Evolutionary conservation across 1,139 yeast species (phyloP), one percentile per base, ranked within the genome.

Genomic region (Protomyces arabidopsidicola): DNA sequence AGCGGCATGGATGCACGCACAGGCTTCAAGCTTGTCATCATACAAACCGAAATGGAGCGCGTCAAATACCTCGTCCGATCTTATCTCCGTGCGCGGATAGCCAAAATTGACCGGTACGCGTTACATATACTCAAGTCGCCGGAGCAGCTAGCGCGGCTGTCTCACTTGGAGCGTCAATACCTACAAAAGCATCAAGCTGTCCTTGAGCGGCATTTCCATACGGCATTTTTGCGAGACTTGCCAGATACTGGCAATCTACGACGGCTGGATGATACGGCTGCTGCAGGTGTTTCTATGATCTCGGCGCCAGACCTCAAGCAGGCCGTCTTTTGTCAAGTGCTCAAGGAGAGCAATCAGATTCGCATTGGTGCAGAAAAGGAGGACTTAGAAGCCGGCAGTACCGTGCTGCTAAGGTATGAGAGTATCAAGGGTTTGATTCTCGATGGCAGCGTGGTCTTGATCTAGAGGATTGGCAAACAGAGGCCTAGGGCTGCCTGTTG

Each of bases 1-100:
- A 60, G 42, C 20, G 59, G 45, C n/a, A 38, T 39, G 14, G 63
- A 60, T 12, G 56, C 31, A 22, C 42, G 55, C 20, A 57, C 60
- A 8, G 53, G 45, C 36, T 76, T 93, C 65, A 87, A 87, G 66
- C 77, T 91, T 53, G 83, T 93, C 79, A 82, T 95, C 20, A 85
- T 91, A 67, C 98, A 93, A 72, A 87, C 96, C 2, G 98, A 93
- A 71, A 80, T 93, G 34, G 98, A 93, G 71, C 77, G 98, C 65
- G 82, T 90, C 57, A 90, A 87, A 70, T 93, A 86, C 72, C 76
- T 93, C 53, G 79, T 91, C 20, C 78, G 98, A 64, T 82, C 90
- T 31, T 91, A 90, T 72, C 78, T 91, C 45, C 80, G 98, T 66
- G 82, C 93, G 2, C 78, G 99, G 65, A 76, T 95, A 56, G 75